phyloP scores from a whole-genome alignment of 257 asterid genomes.

The Rehmannia glutinosa region DNA sequence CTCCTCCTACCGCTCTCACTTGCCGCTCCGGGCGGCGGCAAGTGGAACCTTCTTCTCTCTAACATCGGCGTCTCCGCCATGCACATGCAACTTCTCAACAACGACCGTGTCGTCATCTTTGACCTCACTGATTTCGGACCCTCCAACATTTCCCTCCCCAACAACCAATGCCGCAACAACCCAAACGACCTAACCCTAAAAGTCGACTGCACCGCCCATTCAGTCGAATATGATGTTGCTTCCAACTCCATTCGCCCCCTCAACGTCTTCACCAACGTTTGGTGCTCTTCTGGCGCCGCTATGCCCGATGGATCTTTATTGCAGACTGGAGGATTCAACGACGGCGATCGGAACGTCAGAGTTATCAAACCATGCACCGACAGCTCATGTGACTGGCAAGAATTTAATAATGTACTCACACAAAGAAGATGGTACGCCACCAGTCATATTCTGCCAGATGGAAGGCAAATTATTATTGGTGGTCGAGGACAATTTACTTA shows the following conservation, averaged over 20 bases:
- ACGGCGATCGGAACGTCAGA: too few relatives aligned
- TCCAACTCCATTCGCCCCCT: too few relatives aligned
- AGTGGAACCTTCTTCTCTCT: too few relatives aligned
- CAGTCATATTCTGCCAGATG: background rate
- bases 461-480: background rate
- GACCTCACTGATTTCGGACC: background rate
- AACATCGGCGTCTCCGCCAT: constrained; percentile 12
- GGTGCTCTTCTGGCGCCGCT: background rate
- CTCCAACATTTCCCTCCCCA: background rate
- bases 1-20: too few relatives aligned
- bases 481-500: too few relatives aligned
- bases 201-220: too few relatives aligned
- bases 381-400: background rate
- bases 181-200: background rate
- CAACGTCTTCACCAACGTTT: background rate
- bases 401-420: background rate
- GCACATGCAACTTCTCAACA: constrained; percentile 23
- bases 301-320: background rate
- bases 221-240: too few relatives aligned
- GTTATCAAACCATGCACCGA: background rate
- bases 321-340: background rate
- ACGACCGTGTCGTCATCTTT: constrained; percentile 5
- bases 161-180: background rate
- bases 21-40: constrained; percentile 3
- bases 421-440: too few relatives aligned